Conservation (phyloP, 2,329 filamentous ascomycete species). For the Apiospora kogelbergensis region DNA sequence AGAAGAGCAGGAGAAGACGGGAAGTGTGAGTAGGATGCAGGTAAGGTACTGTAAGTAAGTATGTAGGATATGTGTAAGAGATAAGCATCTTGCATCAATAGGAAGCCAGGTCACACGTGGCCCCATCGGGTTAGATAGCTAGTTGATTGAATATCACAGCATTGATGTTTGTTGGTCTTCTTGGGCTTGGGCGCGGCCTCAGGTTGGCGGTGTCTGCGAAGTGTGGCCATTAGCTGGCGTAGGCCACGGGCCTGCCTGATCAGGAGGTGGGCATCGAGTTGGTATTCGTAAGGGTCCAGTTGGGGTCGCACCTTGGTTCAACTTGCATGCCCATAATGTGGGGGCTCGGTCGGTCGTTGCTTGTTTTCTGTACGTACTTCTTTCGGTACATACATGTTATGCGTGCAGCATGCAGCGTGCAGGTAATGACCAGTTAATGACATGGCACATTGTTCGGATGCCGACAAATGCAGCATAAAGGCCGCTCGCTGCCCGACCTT, state of each 20-base stretch:
- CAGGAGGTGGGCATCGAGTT: neutral
- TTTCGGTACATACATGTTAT: neutral
- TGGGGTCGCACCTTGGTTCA: slow-evolving; percentile 1
- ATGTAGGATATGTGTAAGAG: neutral
- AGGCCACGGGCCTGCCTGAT: neutral
- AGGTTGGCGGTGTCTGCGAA: neutral
- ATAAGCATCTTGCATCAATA: too few relatives aligned
- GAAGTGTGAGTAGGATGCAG: neutral
- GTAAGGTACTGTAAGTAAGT: neutral
- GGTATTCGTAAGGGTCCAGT: neutral
- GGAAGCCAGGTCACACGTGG: neutral
- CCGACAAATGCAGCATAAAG: neutral
- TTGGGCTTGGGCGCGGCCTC: neutral
- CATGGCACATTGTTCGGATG: neutral
- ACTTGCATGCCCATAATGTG: neutral
- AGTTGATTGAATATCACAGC: neutral
- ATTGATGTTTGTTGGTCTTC: neutral
- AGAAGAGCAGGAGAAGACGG: neutral
- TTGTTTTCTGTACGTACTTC: neutral
- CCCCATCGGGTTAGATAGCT: neutral
- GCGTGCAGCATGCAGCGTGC: neutral
- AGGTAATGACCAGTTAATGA: neutral
- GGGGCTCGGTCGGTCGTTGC: neutral
- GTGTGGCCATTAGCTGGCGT: neutral
- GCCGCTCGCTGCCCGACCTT: neutral